Evolutionary conservation across 176 grass and related monocot species (phyloP).

Genomic region (Chrysopogon serrulatus): DNA sequence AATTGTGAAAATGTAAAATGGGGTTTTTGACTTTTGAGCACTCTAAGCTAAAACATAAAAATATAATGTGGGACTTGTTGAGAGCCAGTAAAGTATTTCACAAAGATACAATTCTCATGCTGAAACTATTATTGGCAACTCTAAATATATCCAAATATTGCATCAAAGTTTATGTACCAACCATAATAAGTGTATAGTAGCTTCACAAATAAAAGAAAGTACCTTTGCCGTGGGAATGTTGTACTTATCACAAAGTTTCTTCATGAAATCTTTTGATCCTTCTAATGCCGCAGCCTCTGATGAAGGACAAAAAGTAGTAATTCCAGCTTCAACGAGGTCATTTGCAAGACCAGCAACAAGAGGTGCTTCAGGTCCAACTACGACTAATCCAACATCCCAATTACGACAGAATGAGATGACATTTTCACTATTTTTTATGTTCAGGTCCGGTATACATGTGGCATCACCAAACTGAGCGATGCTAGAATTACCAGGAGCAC

Average conservation of each 20-base stretch:
- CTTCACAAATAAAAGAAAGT: not conserved
- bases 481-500: slow-evolving; percentile 61
- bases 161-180: not conserved
- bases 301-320: slow-evolving; percentile 61
- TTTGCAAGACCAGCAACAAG: slow-evolving; percentile 56
- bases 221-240: slow-evolving; percentile 69
- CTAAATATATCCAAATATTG: not conserved
- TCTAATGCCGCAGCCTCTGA: slow-evolving; percentile 63
- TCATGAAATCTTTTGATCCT: slow-evolving; percentile 76
- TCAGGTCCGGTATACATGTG: slow-evolving; percentile 50
- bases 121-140: not conserved
- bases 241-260: slow-evolving; percentile 69
- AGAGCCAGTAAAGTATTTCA: not conserved
- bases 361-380: slow-evolving; percentile 61
- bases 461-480: slow-evolving; percentile 60
- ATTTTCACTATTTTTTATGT: slow-evolving; percentile 36
- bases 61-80: not conserved
- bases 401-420: slow-evolving; percentile 47
- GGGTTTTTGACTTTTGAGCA: not conserved
- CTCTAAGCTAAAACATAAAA: not conserved
- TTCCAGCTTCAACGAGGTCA: slow-evolving; percentile 46
- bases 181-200: not conserved
- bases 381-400: slow-evolving; percentile 51
- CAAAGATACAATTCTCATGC: not conserved
- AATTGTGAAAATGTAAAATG: not conserved